phyloP scores from a whole-genome alignment of 305 asterid species.

The Petunia hybrid region DNA sequence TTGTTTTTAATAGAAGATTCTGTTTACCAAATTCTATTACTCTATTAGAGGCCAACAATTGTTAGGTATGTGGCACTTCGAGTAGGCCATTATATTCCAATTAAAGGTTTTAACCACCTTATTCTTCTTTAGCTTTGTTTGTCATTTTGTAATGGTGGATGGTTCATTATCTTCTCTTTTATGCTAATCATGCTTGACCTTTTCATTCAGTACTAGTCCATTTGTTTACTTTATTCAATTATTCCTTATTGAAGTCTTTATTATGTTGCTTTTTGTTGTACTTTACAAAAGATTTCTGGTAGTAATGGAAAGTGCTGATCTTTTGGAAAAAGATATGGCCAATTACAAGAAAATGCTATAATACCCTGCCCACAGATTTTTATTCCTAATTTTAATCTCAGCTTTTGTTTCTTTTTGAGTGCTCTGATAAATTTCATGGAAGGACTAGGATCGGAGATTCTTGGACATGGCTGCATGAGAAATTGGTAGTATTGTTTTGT shows the following conservation, averaged over 20 bases:
- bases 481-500: constrained; percentile 47
- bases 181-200: constrained; percentile 53
- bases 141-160: constrained; percentile 57
- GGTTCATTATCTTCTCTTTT: constrained; percentile 42
- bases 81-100: constrained; percentile 37
- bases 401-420: not conserved
- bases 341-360: constrained; percentile 35
- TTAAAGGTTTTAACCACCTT: constrained; percentile 40
- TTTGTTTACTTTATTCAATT: constrained; percentile 2
- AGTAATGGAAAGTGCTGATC: constrained; percentile 22
- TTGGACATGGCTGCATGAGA: constrained; percentile 40
- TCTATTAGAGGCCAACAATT: constrained; percentile 39
- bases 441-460: constrained; percentile 34
- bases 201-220: constrained; percentile 37
- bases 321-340: constrained; percentile 20
- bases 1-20: constrained; percentile 42
- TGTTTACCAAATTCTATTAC: constrained; percentile 36
- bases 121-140: constrained; percentile 52
- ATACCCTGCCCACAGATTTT: constrained; percentile 8
- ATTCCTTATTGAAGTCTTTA: constrained; percentile 29
- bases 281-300: constrained; percentile 30
- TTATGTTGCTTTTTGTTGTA: constrained; percentile 38
- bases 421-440: constrained; percentile 13
- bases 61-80: constrained; percentile 45
- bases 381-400: constrained; percentile 42